Percentiles rank a stretch among this genome's conserved stretches.
Conservation (phyloP, 2,329 filamentous ascomycete species). For the Blastomyces gilchristii region DNA sequence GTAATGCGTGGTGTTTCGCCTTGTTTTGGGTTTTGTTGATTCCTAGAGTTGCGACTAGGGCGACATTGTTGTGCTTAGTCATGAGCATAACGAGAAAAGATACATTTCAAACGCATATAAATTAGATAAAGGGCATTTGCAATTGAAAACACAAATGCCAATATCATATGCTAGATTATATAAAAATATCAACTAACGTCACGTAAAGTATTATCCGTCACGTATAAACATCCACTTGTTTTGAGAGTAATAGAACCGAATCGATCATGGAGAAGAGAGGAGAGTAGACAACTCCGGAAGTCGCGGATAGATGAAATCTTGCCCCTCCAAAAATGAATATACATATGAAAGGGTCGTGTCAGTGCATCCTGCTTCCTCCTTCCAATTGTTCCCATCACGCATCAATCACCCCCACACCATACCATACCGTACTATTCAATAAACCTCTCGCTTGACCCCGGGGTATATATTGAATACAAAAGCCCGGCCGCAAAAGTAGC, state of each 20-base stretch:
- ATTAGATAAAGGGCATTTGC: neutral
- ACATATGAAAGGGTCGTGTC: neutral
- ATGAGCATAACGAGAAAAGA: neutral
- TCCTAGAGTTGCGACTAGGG: constrained; percentile 3
- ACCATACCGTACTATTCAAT: neutral
- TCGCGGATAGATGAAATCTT: neutral
- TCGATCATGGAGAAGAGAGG: neutral
- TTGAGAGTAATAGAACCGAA: neutral
- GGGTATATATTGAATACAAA: neutral
- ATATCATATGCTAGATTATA: neutral
- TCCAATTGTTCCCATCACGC: neutral
- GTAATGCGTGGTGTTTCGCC: neutral
- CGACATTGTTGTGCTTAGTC: neutral
- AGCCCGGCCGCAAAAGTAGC: neutral
- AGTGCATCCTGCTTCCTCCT: neutral
- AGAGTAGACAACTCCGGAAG: neutral
- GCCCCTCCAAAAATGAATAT: neutral
- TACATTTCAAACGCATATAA: too few relatives aligned
- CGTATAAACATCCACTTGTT: neutral
- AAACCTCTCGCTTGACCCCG: neutral
- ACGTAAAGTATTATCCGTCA: neutral
- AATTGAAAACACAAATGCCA: neutral
- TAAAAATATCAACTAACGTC: neutral
- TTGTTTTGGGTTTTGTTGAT: neutral
- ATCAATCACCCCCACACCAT: neutral